Evolutionary conservation across 2,329 filamentous ascomycete species (phyloP), one percentile per base, ranked within the genome.

Genomic region (Xylaria sp.): DNA sequence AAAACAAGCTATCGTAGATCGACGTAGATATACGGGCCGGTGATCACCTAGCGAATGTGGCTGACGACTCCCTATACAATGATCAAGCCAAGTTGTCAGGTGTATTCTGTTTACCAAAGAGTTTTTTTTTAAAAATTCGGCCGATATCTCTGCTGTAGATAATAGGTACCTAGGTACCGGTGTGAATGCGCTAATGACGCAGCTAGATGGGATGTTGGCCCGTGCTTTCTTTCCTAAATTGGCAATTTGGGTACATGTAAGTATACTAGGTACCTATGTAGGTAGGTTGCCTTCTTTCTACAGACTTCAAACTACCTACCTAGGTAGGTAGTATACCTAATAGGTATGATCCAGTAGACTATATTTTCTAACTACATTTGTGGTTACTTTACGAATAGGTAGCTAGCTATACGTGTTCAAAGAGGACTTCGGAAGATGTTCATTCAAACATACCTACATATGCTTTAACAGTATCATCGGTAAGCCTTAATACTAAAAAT

Each of bases 141-240:
- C n/a, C 39, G 38, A 10, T 22, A 45, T 22, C 20, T 45, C 20
- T 45, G 11, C 42, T 15, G 42, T 15, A 22, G 42, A 45, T 45
- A 22, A 22, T 45, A 29, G 33, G 33, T 50, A 45, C 42, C n/a
- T 11, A n/a, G n/a, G n/a, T n/a, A n/a, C n/a, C n/a, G n/a, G n/a
- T n/a, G 17, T 22, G 10, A 33, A 20, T 11, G 29, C 60, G 42
- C 65, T 61, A 65, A 59, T 53, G 53, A 68, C 51, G 57, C 62
- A 61, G 38, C 58, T 65, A 31, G 45, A 47, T 20, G 6, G 31
- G 10, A 6, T 20, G 31, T n/a, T 68, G 54, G 49, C 36, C 54
- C 38, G 58, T 68, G 62, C 62, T 51, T 31, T 7, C n/a, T 44
- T 67, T 65, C 61, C 61, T 65, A 65, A 65, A 59, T 4, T 11